These are phyloP conservation scores for Naganishia vaughanmartiniae DNA, from an alignment of 768 basidiomycete genomes.

Conservation along the genomic window DNA sequence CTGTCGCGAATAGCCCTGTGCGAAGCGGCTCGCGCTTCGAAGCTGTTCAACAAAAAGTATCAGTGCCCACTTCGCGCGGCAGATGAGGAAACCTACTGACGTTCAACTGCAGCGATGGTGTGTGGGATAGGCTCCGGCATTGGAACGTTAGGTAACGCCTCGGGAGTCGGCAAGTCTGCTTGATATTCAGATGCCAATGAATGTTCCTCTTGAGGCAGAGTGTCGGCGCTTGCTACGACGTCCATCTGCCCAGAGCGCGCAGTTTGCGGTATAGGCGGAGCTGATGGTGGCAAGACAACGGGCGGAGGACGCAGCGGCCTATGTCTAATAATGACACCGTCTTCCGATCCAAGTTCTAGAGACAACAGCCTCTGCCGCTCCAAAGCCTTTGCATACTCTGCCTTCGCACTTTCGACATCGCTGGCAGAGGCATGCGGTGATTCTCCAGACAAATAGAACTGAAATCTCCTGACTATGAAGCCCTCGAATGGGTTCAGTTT, in stretches of 20 bases:
- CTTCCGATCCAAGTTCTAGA: neutral
- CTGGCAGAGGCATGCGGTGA: neutral
- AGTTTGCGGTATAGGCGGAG: neutral
- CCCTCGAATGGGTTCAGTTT: neutral
- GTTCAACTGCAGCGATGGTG: neutral
- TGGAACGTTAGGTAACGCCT: neutral
- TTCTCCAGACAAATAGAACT: conserved; percentile 8
- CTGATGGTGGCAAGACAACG: neutral
- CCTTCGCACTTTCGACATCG: neutral
- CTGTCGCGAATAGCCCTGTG: conserved; percentile 2
- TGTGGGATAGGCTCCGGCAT: neutral
- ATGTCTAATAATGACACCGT: conserved; percentile 8
- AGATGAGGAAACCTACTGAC: neutral
- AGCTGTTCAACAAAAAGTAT: neutral
- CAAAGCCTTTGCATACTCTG: neutral
- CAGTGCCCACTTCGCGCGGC: neutral
- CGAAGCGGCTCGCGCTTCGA: neutral
- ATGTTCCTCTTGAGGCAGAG: neutral
- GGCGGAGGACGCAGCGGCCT: neutral
- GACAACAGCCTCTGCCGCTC: conserved; percentile 3
- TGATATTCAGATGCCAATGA: neutral
- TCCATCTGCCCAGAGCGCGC: neutral
- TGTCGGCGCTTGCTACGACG: neutral
- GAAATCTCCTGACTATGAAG: neutral
- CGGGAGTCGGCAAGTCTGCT: neutral